Evolutionary conservation across 2,329 filamentous ascomycete genomes (phyloP), one percentile per base, ranked within the genome.

Genomic region (Colletotrichum aenigma): DNA sequence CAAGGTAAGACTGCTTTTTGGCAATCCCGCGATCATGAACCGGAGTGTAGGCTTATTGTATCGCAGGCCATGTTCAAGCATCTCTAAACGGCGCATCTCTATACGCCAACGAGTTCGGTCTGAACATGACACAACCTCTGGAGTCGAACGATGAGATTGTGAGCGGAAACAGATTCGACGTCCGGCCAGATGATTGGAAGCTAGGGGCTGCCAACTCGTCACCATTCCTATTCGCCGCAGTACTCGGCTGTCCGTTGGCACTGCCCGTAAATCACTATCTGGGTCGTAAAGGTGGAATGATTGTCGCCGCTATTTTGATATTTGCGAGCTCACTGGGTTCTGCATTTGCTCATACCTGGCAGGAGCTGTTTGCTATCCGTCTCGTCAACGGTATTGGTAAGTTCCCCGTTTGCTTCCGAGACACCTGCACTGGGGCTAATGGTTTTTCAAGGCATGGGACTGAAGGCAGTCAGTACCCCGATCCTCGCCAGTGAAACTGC

Each of bases 381-480:
- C 79, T 84, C 2, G 43, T 86, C 8, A 86, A 86, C 68, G 86
- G 85, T 6, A 76, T 87, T 21, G 85, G 85, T 86, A 52, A 71
- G 83, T 78, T 79, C 2, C 18, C 12, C 26, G 18, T 28, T 71
- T 67, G 4, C 24, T 24, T 34, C 13, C 24, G 7, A 62, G 30
- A 28, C n/a, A 7, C 5, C 4, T 16, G 26, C 26, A 62, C 28
- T 18, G 2, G n/a, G 32, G 18, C 21, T 65, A 3, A 71, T 32
- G 24, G 13, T 2, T 8, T 4, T n/a, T 3, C 4, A 61, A 83
- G 87, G 85, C 1, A 89, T 89, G 87, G 87, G 87, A 0, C 83
- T 89, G 30, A 88, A 88, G 75, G 87, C 87, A 1, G 86, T 88
- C 43, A 88, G 86, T 48, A 86, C 87, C 0, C 85, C 87, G 1